phyloP scores from a whole-genome alignment of 208 protist genomes.

The Trypanosoma cruzi region DNA sequence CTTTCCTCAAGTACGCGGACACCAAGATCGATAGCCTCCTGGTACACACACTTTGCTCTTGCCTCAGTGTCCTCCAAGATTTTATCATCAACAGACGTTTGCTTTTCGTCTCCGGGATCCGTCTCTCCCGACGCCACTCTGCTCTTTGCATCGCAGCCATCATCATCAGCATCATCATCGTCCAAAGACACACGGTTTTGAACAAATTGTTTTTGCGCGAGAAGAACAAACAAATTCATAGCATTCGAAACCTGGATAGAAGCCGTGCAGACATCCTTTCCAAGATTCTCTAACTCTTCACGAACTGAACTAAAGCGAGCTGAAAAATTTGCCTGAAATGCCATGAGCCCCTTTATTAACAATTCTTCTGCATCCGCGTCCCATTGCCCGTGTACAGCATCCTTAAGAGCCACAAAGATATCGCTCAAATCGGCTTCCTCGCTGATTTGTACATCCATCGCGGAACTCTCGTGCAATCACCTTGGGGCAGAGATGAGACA shows the following conservation, averaged over 20 bases:
- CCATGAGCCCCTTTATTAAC: conserved; percentile 43
- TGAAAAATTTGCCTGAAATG: conserved; percentile 41
- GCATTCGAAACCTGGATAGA: conserved; percentile 52
- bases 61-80: conserved; percentile 19
- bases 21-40: conserved; percentile 32
- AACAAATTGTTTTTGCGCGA: conserved; percentile 76
- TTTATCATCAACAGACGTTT: conserved; percentile 7
- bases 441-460: conserved; percentile 28
- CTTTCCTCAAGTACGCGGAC: conserved; percentile 30
- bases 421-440: conserved; percentile 24
- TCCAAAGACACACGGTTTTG: conserved; percentile 71
- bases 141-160: conserved; percentile 3
- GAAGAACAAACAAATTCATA: conserved; percentile 56
- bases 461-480: background rate
- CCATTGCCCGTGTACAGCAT: conserved; percentile 37
- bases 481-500: background rate
- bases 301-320: conserved; percentile 27
- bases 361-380: conserved; percentile 45
- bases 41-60: conserved; percentile 18
- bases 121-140: conserved; percentile 14
- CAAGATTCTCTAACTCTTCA: conserved; percentile 38
- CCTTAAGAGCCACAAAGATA: conserved; percentile 28
- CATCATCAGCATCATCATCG: conserved; percentile 11
- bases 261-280: conserved; percentile 29
- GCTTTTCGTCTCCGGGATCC: conserved; percentile 11